Evolutionary conservation across 192 early-diverging fungal species (phyloP).

Genomic region (Chytriomyces sp.): DNA sequence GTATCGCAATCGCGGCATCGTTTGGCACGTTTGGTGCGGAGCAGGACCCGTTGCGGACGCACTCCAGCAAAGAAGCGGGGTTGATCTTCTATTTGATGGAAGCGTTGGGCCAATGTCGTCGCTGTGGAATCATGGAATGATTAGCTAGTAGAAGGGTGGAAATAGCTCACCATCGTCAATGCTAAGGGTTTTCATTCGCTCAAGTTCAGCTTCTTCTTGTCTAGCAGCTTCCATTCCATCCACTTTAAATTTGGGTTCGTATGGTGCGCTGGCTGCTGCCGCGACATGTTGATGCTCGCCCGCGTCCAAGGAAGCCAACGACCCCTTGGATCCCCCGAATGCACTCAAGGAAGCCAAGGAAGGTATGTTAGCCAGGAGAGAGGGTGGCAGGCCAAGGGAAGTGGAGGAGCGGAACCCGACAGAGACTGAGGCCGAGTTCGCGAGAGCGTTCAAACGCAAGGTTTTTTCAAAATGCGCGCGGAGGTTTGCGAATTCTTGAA

Average conservation of each 20-base stretch:
- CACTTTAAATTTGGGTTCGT: slow-evolving; percentile 13
- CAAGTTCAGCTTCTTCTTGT: slow-evolving; percentile 17
- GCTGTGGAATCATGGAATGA: slow-evolving; percentile 20
- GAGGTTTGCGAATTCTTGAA: slow-evolving; percentile 81
- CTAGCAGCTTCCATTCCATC: not conserved
- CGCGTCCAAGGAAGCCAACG: not conserved
- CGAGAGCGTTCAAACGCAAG: not conserved
- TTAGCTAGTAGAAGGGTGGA: not conserved
- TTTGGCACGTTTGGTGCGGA: slow-evolving; percentile 84
- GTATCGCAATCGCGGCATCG: slow-evolving; percentile 86
- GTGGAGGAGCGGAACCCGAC: slow-evolving; percentile 25
- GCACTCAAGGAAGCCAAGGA: slow-evolving; percentile 31
- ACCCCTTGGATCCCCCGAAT: slow-evolving; percentile 1
- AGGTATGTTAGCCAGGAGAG: slow-evolving; percentile 41
- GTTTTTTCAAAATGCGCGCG: slow-evolving; percentile 79
- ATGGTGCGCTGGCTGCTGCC: not conserved
- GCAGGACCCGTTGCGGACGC: slow-evolving; percentile 80
- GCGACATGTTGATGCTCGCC: not conserved
- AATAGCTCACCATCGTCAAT: slow-evolving; percentile 38
- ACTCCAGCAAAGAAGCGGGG: slow-evolving; percentile 52
- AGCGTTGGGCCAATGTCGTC: slow-evolving; percentile 62
- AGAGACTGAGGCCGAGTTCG: not conserved
- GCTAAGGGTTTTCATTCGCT: slow-evolving; percentile 21
- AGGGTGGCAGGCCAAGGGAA: slow-evolving; percentile 31
- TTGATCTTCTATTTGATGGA: slow-evolving; percentile 65